A percentile compares a stretch with the other conserved stretches of the same genome.
phyloP scores from a whole-genome alignment of 192 early-diverging fungal species.

The Backusella psychrophila region DNA sequence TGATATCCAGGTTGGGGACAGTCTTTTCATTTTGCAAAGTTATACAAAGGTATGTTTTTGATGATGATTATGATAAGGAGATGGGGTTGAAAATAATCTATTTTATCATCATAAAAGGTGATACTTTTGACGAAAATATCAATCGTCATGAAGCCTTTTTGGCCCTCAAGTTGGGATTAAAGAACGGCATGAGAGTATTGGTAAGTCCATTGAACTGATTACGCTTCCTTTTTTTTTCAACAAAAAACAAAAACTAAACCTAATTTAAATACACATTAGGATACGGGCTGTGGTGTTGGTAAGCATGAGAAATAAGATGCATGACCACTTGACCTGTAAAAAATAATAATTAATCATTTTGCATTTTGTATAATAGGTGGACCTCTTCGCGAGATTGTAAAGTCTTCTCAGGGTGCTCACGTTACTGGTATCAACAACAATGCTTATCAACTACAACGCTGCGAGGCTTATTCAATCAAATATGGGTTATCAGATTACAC shows the following conservation, averaged over 20 bases:
- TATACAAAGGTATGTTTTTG: slow-evolving; percentile 48
- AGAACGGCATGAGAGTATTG: slow-evolving; percentile 63
- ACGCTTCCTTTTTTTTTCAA: background rate
- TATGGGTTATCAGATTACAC: slow-evolving; percentile 59
- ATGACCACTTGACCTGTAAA: background rate
- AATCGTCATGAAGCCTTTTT: slow-evolving; percentile 84
- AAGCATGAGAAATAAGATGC: background rate
- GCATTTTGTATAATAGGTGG: slow-evolving; percentile 43
- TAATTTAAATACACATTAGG: slow-evolving; percentile 32
- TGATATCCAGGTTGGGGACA: slow-evolving; percentile 62
- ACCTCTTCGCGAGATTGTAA: slow-evolving; percentile 82
- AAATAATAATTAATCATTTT: background rate
- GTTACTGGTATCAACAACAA: slow-evolving; percentile 93
- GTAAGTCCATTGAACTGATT: slow-evolving; percentile 45
- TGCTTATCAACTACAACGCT: slow-evolving; percentile 85
- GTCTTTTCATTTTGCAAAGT: slow-evolving; percentile 86
- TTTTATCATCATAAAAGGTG: slow-evolving; percentile 34
- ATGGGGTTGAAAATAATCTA: background rate
- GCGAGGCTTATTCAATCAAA: slow-evolving; percentile 68
- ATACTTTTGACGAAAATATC: slow-evolving; percentile 73
- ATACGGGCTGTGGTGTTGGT: slow-evolving; percentile 93
- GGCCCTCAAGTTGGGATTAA: slow-evolving; percentile 64
- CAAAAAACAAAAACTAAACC: background rate
- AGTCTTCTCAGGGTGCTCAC: slow-evolving; percentile 65
- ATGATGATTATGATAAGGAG: background rate